Conservation (phyloP, 2,329 filamentous ascomycete species). For the Graphiopsis chlorocephala region DNA sequence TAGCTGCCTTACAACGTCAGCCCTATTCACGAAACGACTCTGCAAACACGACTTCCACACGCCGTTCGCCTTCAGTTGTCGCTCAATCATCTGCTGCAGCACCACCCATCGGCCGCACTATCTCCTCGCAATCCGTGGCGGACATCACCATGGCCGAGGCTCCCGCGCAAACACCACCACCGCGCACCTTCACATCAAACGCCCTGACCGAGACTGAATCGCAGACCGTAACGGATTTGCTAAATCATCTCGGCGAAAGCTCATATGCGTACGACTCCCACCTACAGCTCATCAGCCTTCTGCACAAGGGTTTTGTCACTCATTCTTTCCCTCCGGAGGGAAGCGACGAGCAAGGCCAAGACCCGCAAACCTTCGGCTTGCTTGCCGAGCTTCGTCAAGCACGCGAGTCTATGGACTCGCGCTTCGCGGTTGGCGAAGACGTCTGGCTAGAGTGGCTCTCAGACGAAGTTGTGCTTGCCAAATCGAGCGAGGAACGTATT, state of each 20-base stretch:
- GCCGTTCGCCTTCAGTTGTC: slow-evolving; percentile 31
- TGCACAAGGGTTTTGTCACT: slow-evolving; percentile 48
- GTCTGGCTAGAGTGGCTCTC: slow-evolving; percentile 75
- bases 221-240: slow-evolving; percentile 44
- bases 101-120: slow-evolving; percentile 35
- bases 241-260: slow-evolving; percentile 44
- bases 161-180: slow-evolving; percentile 41
- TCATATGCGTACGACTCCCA: slow-evolving; percentile 51
- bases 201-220: slow-evolving; percentile 45
- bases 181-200: slow-evolving; percentile 42
- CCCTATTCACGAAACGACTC: slow-evolving; percentile 38
- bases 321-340: slow-evolving; percentile 34
- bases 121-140: slow-evolving; percentile 44
- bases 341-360: slow-evolving; percentile 20
- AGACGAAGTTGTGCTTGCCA: slow-evolving; percentile 63
- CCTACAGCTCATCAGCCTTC: slow-evolving; percentile 46
- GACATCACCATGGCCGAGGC: slow-evolving; percentile 49
- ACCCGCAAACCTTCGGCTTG: slow-evolving; percentile 44
- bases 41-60: slow-evolving; percentile 28
- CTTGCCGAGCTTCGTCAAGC: slow-evolving; percentile 47
- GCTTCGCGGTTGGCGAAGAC: slow-evolving; percentile 71
- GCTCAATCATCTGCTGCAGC: slow-evolving; percentile 18
- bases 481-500: slow-evolving; percentile 64
- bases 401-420: slow-evolving; percentile 58
- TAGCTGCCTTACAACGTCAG: slow-evolving; percentile 45